phyloP scores from a whole-genome alignment of 1,284 basidiomycete genomes.

The Flammula alnicola region DNA sequence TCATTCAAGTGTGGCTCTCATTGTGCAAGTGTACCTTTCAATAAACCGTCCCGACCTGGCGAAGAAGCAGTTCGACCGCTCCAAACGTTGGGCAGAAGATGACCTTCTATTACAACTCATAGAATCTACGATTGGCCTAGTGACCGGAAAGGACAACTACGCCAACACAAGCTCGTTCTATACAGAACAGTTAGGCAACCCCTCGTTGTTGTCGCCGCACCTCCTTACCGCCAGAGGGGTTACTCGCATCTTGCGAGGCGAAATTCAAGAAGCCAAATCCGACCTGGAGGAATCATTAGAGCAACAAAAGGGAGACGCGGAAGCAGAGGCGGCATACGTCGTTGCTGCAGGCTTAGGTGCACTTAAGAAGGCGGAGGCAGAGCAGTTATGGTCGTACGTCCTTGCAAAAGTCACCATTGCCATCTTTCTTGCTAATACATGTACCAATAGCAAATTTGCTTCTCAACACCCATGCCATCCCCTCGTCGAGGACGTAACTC shows the following conservation, averaged over 20 bases:
- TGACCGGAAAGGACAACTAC: slow-evolving; percentile 80
- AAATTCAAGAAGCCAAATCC: slow-evolving; percentile 82
- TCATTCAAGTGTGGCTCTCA: slow-evolving; percentile 69
- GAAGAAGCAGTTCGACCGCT: slow-evolving; percentile 80
- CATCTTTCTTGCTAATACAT: slow-evolving; percentile 8
- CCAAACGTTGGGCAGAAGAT: slow-evolving; percentile 88
- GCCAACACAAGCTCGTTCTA: slow-evolving; percentile 82
- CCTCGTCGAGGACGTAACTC: slow-evolving; percentile 62
- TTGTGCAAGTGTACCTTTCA: slow-evolving; percentile 85
- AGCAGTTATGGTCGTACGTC: slow-evolving; percentile 72
- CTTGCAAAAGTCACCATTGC: slow-evolving; percentile 5
- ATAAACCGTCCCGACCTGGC: slow-evolving; percentile 86
- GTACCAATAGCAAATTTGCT: slow-evolving; percentile 54
- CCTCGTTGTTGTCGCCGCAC: slow-evolving; percentile 75
- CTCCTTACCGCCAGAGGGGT: slow-evolving; percentile 85
- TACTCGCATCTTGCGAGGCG: slow-evolving; percentile 80
- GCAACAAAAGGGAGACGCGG: slow-evolving; percentile 52
- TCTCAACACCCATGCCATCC: slow-evolving; percentile 69
- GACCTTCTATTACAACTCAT: slow-evolving; percentile 88
- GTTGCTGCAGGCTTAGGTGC: slow-evolving; percentile 70
- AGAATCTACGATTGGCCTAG: slow-evolving; percentile 86
- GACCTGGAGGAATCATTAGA: slow-evolving; percentile 82
- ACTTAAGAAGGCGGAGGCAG: slow-evolving; percentile 61
- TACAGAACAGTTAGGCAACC: slow-evolving; percentile 89
- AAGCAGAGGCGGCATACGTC: slow-evolving; percentile 71